Evolutionary conservation across 2,329 filamentous ascomycete species (phyloP).

Genomic region (Aureobasidium sp.): DNA sequence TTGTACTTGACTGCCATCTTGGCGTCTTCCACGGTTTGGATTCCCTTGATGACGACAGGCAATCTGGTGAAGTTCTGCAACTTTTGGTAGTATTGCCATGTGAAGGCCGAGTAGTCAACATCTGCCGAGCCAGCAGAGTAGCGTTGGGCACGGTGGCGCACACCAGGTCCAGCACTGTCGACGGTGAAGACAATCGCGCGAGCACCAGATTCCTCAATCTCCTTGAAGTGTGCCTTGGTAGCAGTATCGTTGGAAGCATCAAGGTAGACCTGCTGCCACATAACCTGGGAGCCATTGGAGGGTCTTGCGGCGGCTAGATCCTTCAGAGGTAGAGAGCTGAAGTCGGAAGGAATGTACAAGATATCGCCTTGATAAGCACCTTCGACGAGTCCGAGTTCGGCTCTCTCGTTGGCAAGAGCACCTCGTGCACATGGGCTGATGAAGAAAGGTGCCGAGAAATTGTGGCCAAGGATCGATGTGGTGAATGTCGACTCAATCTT

Average conservation of each 20-base stretch:
- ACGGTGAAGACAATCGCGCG: constrained; percentile 34
- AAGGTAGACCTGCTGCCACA: constrained; percentile 35
- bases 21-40: constrained; percentile 33
- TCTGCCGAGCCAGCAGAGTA: constrained; percentile 24
- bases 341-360: constrained; percentile 40
- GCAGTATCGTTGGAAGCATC: constrained; percentile 22
- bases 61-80: constrained; percentile 29
- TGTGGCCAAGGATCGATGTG: constrained; percentile 85
- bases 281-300: constrained; percentile 31
- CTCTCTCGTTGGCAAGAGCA: constrained; percentile 78
- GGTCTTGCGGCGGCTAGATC: constrained; percentile 23
- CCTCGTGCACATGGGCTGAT: constrained; percentile 89
- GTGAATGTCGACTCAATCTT: constrained; percentile 16
- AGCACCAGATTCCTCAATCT: constrained; percentile 27
- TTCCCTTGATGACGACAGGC: constrained; percentile 35
- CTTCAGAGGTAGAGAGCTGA: constrained; percentile 25
- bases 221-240: constrained; percentile 24
- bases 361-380: constrained; percentile 40
- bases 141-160: constrained; percentile 28
- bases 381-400: constrained; percentile 42
- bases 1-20: constrained; percentile 32
- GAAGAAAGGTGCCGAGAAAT: constrained; percentile 79
- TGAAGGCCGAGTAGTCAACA: constrained; percentile 25
- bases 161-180: constrained; percentile 29
- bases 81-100: constrained; percentile 27